phyloP scores from a whole-genome alignment of 495 filamentous ascomycete genomes.

The Daldinia childiae region DNA sequence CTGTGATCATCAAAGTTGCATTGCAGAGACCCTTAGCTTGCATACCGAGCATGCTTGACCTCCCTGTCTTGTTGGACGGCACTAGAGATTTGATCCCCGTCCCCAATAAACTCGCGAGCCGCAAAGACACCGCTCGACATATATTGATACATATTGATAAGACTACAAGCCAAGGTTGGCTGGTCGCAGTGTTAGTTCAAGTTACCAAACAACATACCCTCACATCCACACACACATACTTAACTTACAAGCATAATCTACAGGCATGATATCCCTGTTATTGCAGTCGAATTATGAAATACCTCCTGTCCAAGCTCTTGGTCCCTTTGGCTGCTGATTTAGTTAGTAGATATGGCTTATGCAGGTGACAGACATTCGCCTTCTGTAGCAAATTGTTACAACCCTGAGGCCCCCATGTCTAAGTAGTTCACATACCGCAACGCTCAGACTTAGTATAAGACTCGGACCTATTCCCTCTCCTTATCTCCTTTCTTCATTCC shows the following conservation, averaged over 20 bases:
- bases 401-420: slow-evolving; percentile 6
- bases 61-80: slow-evolving; percentile 20
- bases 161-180: slow-evolving; percentile 27
- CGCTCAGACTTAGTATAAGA: slow-evolving; percentile 39
- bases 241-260: slow-evolving; percentile 26
- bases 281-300: slow-evolving; percentile 18
- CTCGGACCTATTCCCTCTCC: slow-evolving; percentile 14
- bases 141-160: slow-evolving; percentile 16
- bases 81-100: slow-evolving; percentile 22
- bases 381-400: slow-evolving; percentile 21
- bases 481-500: slow-evolving; percentile 16
- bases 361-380: slow-evolving; percentile 27
- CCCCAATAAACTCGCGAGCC: slow-evolving; percentile 38
- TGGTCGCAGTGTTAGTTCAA: neutral
- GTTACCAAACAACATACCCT: slow-evolving; percentile 26
- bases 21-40: slow-evolving; percentile 38
- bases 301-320: neutral
- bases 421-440: slow-evolving; percentile 12
- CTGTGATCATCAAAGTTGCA: slow-evolving; percentile 42
- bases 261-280: slow-evolving; percentile 32
- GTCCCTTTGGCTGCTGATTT: neutral
- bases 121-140: slow-evolving; percentile 20
- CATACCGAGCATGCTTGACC: neutral
- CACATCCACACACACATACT: neutral
- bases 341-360: slow-evolving; percentile 20